phyloP scores from a whole-genome alignment of 768 basidiomycete species.

The Hygrophorus russula region DNA sequence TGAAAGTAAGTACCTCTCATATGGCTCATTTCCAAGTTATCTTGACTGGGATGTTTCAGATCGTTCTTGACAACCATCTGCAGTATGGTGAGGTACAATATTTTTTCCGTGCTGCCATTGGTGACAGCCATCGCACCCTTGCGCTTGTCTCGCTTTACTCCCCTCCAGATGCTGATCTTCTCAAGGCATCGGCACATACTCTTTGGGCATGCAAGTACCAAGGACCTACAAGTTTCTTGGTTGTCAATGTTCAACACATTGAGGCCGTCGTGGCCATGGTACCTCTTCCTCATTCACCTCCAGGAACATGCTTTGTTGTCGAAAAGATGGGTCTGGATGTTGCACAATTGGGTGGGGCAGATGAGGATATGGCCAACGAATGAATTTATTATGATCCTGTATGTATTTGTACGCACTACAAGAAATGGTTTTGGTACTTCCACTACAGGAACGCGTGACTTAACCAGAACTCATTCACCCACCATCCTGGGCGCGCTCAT shows the following conservation, averaged over 20 bases:
- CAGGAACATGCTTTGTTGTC: conserved; percentile 35
- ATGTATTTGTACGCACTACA: too few species aligned
- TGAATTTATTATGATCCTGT: too few species aligned
- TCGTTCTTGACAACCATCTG: too few species aligned
- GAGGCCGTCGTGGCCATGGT: conserved; percentile 15
- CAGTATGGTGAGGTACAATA: conserved; percentile 11
- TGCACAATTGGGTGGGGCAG: background rate
- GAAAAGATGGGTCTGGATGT: conserved; percentile 24
- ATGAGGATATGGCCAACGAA: too few species aligned
- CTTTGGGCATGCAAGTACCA: conserved; percentile 8
- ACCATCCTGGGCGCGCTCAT: too few species aligned
- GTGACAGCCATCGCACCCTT: conserved; percentile 2
- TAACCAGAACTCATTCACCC: too few species aligned
- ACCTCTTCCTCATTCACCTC: conserved; percentile 11
- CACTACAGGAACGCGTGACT: too few species aligned
- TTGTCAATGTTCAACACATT: conserved; percentile 9
- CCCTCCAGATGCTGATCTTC: too few species aligned
- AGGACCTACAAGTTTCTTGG: conserved; percentile 1
- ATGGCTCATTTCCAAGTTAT: too few species aligned
- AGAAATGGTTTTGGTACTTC: too few species aligned
- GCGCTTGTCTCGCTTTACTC: conserved; percentile 9
- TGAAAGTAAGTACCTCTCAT: conserved; percentile 2
- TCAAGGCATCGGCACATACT: too few species aligned
- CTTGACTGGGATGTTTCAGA: too few species aligned
- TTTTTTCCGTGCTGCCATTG: conserved; percentile 10